phyloP scores from a whole-genome alignment of 257 asterid species.

The Ocimum tenuiflorum region DNA sequence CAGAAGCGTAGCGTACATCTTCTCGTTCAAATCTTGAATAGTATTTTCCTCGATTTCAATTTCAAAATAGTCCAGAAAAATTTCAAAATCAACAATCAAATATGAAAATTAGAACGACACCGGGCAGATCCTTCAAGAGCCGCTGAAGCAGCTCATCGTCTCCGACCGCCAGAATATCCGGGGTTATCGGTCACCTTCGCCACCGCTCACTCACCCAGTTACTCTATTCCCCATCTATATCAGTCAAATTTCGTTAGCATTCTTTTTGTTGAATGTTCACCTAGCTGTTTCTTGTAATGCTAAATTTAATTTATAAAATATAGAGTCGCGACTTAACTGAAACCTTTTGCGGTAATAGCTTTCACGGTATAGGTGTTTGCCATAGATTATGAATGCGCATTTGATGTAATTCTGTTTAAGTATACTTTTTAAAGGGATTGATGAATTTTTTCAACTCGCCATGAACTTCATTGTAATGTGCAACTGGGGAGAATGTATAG shows the following conservation, averaged over 20 bases:
- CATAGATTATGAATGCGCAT: slow-evolving; percentile 1
- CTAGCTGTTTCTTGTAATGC: not conserved
- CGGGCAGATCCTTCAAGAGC: slow-evolving; percentile 8
- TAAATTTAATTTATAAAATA: slow-evolving; percentile 5
- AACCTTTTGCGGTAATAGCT: slow-evolving; percentile 3
- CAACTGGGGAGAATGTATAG: slow-evolving; percentile 4
- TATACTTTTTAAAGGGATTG: not conserved
- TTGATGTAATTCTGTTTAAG: not conserved
- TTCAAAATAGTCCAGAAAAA: slow-evolving; percentile 18
- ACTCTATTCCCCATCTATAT: slow-evolving; percentile 6
- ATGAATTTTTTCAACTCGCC: not conserved
- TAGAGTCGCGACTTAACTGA: not conserved
- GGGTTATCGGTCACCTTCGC: slow-evolving; percentile 13
- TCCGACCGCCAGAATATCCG: slow-evolving; percentile 18
- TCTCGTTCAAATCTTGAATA: slow-evolving; percentile 22
- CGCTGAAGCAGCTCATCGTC: slow-evolving; percentile 28
- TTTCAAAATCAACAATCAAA: slow-evolving; percentile 11
- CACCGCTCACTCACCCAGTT: slow-evolving; percentile 11
- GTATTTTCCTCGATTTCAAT: slow-evolving; percentile 21
- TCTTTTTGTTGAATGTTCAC: not conserved
- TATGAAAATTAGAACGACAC: slow-evolving; percentile 14
- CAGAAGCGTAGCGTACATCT: slow-evolving; percentile 25
- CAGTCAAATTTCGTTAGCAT: slow-evolving; percentile 7
- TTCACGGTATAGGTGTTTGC: not conserved
- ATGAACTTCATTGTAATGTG: not conserved